Base-by-base conservation (phyloP, 192 early-diverging fungal species). In the Backusella psychrophila region DNA sequence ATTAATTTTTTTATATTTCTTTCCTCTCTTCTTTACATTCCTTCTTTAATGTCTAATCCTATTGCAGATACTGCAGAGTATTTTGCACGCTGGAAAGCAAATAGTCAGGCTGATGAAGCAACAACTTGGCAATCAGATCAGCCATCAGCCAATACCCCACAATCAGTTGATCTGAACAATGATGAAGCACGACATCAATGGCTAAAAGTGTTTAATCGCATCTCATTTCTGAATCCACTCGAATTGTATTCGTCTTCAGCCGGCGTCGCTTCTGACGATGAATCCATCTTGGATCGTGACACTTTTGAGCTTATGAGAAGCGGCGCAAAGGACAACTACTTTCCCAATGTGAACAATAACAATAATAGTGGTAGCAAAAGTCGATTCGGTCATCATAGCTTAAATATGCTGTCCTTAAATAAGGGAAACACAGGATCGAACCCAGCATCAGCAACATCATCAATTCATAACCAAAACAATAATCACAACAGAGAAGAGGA, bases 51-150 rank as follows among this genome's bases (percentile, higher is more conserved):
- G 78, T 79, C 78, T 26, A 79, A 79, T 59, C 78, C 78, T 17
- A 79, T 79, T 46, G 53, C 69, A 23, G 78, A 79, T 56, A 75
- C 69, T 26, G 78, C 74, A 23, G 78, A 79, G 26, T 79, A 75
- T 35, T 79, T 79, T 70, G 66, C 73, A 59, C 52, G 65, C 26
- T 49, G 21, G 66, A 69, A 76, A 70, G 31, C 33, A n/a, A 35
- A 38, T 33, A 34, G 66, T 36, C 66, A 33, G 14, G 31, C 36
- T 26, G 42, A 66, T 66, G 42, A 68, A 52, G 23, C 63, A 59
- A 41, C 74, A 23, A 34, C 63, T 36, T 68, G 31, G 66, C 33
- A 68, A 21, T 15, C 66, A 38, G 35, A 36, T 33, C 66, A 38
- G 15, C 66, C 56, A 63, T 63, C 56, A 63, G 23, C 56, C 17